phyloP scores from a whole-genome alignment of 129 eudicot genomes.

The Flaveria ramosissima region DNA sequence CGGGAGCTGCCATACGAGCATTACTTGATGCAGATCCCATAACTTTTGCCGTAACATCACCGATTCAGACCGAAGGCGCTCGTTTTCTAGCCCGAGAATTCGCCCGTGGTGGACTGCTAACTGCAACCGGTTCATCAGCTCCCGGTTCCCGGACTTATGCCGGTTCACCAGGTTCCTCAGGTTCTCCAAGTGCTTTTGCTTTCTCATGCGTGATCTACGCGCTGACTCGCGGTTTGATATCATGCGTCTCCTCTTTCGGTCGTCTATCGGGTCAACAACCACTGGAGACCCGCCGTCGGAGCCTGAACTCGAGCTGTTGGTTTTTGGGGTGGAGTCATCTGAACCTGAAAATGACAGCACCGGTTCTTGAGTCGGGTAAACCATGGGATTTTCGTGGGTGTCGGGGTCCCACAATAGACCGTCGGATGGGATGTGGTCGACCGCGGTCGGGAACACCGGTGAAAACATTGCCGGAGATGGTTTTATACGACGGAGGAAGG shows the following conservation, averaged over 20 bases:
- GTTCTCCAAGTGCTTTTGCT: constrained; percentile 81
- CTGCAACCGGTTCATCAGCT: constrained; percentile 63
- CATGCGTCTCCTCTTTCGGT: constrained; percentile 80
- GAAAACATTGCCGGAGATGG: constrained; percentile 67
- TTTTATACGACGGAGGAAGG: constrained; percentile 40
- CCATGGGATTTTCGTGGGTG: constrained; percentile 37
- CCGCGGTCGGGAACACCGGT: constrained; percentile 44
- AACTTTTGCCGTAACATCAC: constrained; percentile 55
- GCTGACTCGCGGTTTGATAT: constrained; percentile 96
- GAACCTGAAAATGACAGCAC: constrained; percentile 55
- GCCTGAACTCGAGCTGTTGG: constrained; percentile 37
- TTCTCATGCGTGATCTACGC: constrained; percentile 80
- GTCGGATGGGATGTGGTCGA: constrained; percentile 36
- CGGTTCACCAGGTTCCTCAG: constrained; percentile 63
- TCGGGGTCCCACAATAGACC: constrained; percentile 42
- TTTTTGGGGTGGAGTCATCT: constrained; percentile 37
- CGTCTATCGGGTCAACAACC: constrained; percentile 41
- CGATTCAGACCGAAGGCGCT: constrained; percentile 60
- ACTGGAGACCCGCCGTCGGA: constrained; percentile 39
- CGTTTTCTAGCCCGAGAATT: constrained; percentile 52
- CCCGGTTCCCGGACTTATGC: constrained; percentile 57
- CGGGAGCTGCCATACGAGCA: constrained; percentile 60
- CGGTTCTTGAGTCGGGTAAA: constrained; percentile 47
- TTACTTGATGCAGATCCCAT: constrained; percentile 61
- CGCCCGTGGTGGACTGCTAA: constrained; percentile 43